Evolutionary conservation across 306 rosid species (phyloP).

Genomic region (Carpinus fangiana): DNA sequence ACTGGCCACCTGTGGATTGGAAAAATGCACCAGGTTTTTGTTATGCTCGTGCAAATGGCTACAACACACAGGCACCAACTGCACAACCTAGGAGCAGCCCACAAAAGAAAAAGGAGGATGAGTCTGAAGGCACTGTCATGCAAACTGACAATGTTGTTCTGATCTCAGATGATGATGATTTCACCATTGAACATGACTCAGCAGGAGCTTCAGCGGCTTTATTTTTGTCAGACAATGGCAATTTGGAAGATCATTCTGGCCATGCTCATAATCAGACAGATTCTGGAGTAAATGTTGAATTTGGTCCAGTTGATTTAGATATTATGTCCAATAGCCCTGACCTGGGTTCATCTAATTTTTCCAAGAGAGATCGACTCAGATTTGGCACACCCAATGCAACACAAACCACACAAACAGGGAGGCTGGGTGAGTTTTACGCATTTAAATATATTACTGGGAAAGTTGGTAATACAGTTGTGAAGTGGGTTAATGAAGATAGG

Average conservation of each 20-base stretch:
- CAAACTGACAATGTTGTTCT: conserved; percentile 42
- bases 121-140: conserved; percentile 28
- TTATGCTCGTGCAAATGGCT: conserved; percentile 63
- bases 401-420: conserved; percentile 57
- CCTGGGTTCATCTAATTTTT: conserved; percentile 26
- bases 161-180: conserved; percentile 38
- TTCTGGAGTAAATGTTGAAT: conserved; percentile 25
- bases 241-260: conserved; percentile 37
- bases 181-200: conserved; percentile 43
- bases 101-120: conserved; percentile 34
- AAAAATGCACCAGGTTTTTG: conserved; percentile 78
- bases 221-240: conserved; percentile 33
- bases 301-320: conserved; percentile 30
- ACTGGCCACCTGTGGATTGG: conserved; percentile 87
- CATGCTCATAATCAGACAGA: conserved; percentile 32
- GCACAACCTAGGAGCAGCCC: conserved; percentile 30
- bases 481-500: conserved; percentile 69
- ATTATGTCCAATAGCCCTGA: conserved; percentile 17
- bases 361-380: conserved; percentile 46
- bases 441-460: conserved; percentile 54
- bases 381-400: conserved; percentile 48
- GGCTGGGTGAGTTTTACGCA: conserved; percentile 74
- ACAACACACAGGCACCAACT: conserved; percentile 44
- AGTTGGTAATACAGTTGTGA: conserved; percentile 45
- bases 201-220: conserved; percentile 37